These are phyloP conservation scores for Stachybotrys elegans DNA, from an alignment of 2,329 filamentous ascomycete species.

Conservation along the genomic window DNA sequence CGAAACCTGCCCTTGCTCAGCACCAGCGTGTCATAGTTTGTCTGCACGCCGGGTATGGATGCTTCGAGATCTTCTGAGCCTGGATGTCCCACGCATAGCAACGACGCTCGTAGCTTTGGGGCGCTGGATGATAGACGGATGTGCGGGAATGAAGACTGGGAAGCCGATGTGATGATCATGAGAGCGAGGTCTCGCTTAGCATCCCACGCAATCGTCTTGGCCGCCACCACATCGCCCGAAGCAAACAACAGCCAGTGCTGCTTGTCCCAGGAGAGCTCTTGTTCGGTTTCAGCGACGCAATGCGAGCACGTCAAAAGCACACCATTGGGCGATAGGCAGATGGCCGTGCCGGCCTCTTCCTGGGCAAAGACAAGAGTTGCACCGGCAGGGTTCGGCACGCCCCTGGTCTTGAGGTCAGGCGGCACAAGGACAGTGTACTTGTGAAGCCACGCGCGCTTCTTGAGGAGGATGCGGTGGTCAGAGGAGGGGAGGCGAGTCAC, in stretches of 20 bases:
- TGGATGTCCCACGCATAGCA: constrained; percentile 30
- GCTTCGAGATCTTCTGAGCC: constrained; percentile 39
- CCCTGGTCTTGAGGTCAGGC: constrained; percentile 4
- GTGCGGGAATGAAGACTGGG: constrained; percentile 14
- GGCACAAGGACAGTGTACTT: constrained; percentile 13
- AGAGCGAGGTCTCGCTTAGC: constrained; percentile 39
- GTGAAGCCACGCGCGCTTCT: constrained; percentile 14
- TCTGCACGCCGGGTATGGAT: constrained; percentile 23
- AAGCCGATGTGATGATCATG: constrained; percentile 29
- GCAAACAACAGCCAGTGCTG: constrained; percentile 38
- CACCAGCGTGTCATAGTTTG: constrained; percentile 41
- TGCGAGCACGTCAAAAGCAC: constrained; percentile 46
- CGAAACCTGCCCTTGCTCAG: constrained; percentile 37
- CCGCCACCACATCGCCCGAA: constrained; percentile 31
- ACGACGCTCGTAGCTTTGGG: constrained; percentile 12
- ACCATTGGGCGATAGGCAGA: constrained; percentile 39
- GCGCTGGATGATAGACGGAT: constrained; percentile 9
- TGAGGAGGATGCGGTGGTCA: constrained; percentile 6
- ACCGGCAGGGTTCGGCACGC: constrained; percentile 6
- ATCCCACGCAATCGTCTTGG: constrained; percentile 36
- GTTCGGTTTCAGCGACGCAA: constrained; percentile 38
- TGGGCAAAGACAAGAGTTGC: constrained; percentile 42
- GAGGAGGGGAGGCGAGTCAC: background rate
- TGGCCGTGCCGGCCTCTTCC: constrained; percentile 43
- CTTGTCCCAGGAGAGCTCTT: constrained; percentile 23